Percentiles rank a stretch among this genome's conserved stretches.
Evolutionary conservation across 116 monocot species (phyloP).

Genomic region (Dioscorea cayenensis): DNA sequence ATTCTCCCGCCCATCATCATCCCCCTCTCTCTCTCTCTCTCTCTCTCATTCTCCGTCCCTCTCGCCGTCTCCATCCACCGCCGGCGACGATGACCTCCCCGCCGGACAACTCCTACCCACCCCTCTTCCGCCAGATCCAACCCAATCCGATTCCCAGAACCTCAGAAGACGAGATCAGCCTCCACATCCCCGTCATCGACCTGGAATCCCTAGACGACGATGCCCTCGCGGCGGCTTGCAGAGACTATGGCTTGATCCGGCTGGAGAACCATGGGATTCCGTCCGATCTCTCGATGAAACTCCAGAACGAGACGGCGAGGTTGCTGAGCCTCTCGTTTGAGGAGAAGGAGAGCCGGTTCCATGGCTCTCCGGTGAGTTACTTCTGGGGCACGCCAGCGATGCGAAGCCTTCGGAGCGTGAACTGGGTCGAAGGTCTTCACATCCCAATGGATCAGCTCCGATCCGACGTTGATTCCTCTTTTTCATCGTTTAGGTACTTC

Average conservation of each 20-base stretch:
- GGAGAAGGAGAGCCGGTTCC: constrained; percentile 15
- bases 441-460: constrained; percentile 10
- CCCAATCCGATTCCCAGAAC: not conserved
- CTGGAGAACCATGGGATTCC: constrained; percentile 51
- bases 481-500: constrained; percentile 13
- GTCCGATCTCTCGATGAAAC: constrained; percentile 10
- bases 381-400: constrained; percentile 48
- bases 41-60: too few species aligned
- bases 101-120: constrained; percentile 29
- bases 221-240: constrained; percentile 22
- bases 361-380: constrained; percentile 6
- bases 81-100: not conserved
- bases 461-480: not conserved
- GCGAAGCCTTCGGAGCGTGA: constrained; percentile 18
- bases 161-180: not conserved
- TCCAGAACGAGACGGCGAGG: constrained; percentile 9
- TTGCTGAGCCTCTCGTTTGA: constrained; percentile 40
- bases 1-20: too few species aligned
- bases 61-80: too few species aligned
- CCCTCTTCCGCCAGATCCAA: constrained; percentile 14
- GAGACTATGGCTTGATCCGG: constrained; percentile 34
- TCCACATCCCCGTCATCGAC: constrained; percentile 32
- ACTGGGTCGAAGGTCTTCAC: constrained; percentile 60
- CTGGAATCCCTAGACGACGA: constrained; percentile 16
- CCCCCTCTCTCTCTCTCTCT: too few species aligned